Base-by-base conservation (phyloP, 73 alveolate species). In the Blepharisma stoltei region DNA sequence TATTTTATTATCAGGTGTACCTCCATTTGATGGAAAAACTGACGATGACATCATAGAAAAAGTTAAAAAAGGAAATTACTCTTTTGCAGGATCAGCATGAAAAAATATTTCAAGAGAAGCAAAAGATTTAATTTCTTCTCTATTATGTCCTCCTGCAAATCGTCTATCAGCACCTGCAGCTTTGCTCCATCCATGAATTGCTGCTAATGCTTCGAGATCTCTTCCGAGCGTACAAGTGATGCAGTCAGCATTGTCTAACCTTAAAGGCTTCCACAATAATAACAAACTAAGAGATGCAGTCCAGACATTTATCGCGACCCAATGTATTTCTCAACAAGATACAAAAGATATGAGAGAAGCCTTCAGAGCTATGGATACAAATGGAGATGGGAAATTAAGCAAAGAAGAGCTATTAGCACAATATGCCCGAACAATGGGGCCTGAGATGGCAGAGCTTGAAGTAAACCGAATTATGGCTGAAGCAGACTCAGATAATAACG, bases 1-100 rank as follows among this genome's bases (percentile, higher is more conserved):
- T 76, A 82, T 85, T 50, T 75, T 91, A 80, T 54, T 91, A 48
- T 69, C 89, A 55, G 97, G 97, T 7, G 68, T 60, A n/a, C 94
- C 95, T 9, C 97, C 97, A 18, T 91, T 88, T 65, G 89, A 88
- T 44, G 97, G 97, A 20, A 91, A 88, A n/a, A 81, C 70, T 66
- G 93, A 87, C 65, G 93, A 88, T 41, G 95, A 88, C 47, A 88
- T 88, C 45, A 43, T 81, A 46, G 87, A 84, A 43, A 66, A 73
- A 23, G 83, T 90, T 21, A 77, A 86, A 68, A 85, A 88, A 70
- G 81, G 83, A 9, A 78, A 76, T 41, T 67, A 11, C 38, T 70
- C 76, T 32, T 69, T 82, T 41, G 73, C 70, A 37, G 91, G 82
- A 8, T 53, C 77, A 6, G 77, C 55, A 11, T 88, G 95, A 92